Evolutionary conservation across 768 basidiomycete genomes (phyloP).

Genomic region (Clitopilus passeckerianus): DNA sequence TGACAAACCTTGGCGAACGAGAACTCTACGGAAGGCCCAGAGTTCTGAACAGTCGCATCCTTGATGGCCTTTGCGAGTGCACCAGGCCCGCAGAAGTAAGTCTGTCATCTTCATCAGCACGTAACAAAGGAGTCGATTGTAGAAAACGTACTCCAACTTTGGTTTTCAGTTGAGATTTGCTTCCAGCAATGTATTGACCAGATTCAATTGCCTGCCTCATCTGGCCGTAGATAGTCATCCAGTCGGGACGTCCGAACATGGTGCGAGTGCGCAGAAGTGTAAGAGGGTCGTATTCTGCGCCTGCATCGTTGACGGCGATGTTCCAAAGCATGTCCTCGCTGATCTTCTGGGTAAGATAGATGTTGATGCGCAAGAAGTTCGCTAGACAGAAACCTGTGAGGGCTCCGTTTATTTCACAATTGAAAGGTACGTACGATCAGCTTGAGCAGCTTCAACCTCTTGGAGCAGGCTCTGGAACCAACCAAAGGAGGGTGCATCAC

Average conservation of each 20-base stretch:
- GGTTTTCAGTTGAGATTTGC: constrained; percentile 74
- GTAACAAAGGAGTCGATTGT: not conserved
- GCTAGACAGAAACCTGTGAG: constrained; percentile 39
- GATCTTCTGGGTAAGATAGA: constrained; percentile 87
- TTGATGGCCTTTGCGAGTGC: constrained; percentile 74
- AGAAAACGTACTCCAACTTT: constrained; percentile 65
- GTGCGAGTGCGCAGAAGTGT: constrained; percentile 86
- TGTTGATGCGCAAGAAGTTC: constrained; percentile 88
- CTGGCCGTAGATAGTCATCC: constrained; percentile 73
- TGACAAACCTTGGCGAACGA: constrained; percentile 68
- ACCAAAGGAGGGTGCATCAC: constrained; percentile 94
- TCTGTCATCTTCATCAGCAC: constrained; percentile 33
- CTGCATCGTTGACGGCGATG: constrained; percentile 83
- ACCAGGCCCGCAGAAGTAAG: constrained; percentile 87
- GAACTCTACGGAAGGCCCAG: constrained; percentile 59
- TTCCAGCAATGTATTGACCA: constrained; percentile 78
- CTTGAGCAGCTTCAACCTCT: constrained; percentile 84
- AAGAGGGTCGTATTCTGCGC: constrained; percentile 82
- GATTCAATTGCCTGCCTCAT: constrained; percentile 76
- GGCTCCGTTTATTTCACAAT: not conserved
- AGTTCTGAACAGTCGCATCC: constrained; percentile 56
- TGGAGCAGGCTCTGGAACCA: constrained; percentile 93
- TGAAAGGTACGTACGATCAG: constrained; percentile 65
- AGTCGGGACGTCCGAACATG: constrained; percentile 90
- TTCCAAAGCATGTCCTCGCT: constrained; percentile 88